phyloP scores from a whole-genome alignment of 129 eudicot species.

The Centaurea solstitialis region DNA sequence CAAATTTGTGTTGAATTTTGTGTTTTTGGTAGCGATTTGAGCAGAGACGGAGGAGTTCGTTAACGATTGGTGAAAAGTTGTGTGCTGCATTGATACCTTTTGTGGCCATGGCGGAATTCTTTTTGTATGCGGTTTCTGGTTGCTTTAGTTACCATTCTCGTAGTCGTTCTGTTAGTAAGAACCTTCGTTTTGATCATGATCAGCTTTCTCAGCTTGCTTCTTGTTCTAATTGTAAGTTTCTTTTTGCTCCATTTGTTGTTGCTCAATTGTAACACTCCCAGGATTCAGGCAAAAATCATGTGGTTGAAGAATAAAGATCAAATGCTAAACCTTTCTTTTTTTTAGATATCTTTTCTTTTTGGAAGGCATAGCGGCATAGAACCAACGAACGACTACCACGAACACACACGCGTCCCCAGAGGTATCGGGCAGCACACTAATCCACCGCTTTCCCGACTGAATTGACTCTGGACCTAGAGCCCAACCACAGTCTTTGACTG shows the following conservation, averaged over 20 bases:
- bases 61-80: constrained; percentile 47
- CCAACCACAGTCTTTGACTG: too few species aligned
- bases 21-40: constrained; percentile 7
- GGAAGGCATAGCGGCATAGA: too few species aligned
- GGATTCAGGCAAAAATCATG: not conserved
- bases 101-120: constrained; percentile 48
- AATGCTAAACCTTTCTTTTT: not conserved
- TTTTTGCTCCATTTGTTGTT: not conserved
- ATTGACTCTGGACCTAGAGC: too few species aligned
- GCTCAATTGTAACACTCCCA: not conserved
- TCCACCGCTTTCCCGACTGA: too few species aligned
- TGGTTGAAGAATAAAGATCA: not conserved
- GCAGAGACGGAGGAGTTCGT: constrained; percentile 55
- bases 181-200: constrained; percentile 15
- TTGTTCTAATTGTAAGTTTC: constrained; percentile 57
- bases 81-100: constrained; percentile 62
- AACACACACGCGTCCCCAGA: too few species aligned
- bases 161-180: constrained; percentile 18
- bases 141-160: constrained; percentile 37
- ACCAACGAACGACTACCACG: too few species aligned
- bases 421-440: too few species aligned
- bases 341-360: not conserved
- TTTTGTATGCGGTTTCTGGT: constrained; percentile 44
- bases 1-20: not conserved
- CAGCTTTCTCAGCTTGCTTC: constrained; percentile 54